Percentiles rank a stretch among this genome's conserved stretches.
Conservation (phyloP, 805 yeast species). For the Sugiyamaella smithiae region DNA sequence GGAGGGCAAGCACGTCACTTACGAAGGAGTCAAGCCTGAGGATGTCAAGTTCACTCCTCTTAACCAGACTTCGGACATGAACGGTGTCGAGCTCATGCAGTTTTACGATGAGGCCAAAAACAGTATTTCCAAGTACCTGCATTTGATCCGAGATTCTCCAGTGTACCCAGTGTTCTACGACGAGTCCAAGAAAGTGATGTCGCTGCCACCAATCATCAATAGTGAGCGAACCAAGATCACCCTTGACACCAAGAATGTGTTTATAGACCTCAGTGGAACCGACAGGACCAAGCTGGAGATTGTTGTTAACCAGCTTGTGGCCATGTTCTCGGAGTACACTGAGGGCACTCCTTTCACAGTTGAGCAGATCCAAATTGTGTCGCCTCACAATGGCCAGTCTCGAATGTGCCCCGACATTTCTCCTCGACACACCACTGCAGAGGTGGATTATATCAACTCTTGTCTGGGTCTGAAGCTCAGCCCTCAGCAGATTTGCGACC, state of each 20-base stretch:
- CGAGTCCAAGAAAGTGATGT: slow-evolving; percentile 69
- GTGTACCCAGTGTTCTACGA: slow-evolving; percentile 90
- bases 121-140: slow-evolving; percentile 74
- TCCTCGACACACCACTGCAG: slow-evolving; percentile 69
- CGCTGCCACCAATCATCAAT: slow-evolving; percentile 96
- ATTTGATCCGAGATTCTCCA: slow-evolving; percentile 82
- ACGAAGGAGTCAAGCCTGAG: slow-evolving; percentile 77
- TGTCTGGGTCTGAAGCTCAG: slow-evolving; percentile 81
- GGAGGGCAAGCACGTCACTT: slow-evolving; percentile 71
- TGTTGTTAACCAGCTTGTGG: slow-evolving; percentile 87
- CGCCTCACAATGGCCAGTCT: slow-evolving; percentile 73
- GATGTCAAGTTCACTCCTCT: slow-evolving; percentile 58
- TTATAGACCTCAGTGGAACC: slow-evolving; percentile 92
- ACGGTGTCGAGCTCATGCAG: slow-evolving; percentile 78
- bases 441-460: slow-evolving; percentile 81
- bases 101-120: slow-evolving; percentile 90
- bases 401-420: slow-evolving; percentile 72
- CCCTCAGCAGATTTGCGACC: slow-evolving; percentile 61
- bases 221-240: slow-evolving; percentile 87
- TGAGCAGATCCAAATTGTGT: slow-evolving; percentile 84
- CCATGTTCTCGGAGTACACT: slow-evolving; percentile 93
- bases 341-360: slow-evolving; percentile 67
- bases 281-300: slow-evolving; percentile 92
- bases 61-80: slow-evolving; percentile 48
- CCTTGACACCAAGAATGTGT: slow-evolving; percentile 78